Evolutionary conservation across 176 grass and related monocot genomes (phyloP).

Genomic region (Carex pumila): DNA sequence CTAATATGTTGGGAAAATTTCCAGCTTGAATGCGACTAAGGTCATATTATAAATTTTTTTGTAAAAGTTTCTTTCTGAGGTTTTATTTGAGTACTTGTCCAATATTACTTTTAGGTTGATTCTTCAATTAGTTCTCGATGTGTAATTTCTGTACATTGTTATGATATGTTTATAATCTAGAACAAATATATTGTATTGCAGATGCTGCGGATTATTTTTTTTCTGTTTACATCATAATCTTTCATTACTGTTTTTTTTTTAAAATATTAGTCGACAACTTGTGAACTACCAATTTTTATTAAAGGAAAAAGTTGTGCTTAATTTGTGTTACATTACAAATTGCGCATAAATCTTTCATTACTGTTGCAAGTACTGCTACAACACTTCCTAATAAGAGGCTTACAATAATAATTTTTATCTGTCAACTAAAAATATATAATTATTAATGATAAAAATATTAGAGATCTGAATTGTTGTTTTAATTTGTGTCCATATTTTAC

Average conservation of each 20-base stretch:
- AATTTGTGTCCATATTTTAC: too few relatives aligned
- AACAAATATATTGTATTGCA: slow-evolving; percentile 8
- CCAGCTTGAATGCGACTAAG: slow-evolving; percentile 1
- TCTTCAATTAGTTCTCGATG: slow-evolving; percentile 14
- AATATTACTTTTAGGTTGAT: slow-evolving; percentile 3
- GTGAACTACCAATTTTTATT: too few relatives aligned
- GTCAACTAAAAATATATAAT: too few relatives aligned
- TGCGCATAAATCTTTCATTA: not conserved
- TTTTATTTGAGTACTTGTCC: slow-evolving; percentile 32
- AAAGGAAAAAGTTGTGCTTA: too few relatives aligned
- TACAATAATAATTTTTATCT: too few relatives aligned
- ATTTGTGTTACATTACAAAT: too few relatives aligned
- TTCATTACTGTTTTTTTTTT: not conserved
- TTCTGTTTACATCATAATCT: not conserved
- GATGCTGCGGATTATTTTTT: not conserved
- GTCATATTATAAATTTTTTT: slow-evolving; percentile 36
- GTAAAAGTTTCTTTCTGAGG: slow-evolving; percentile 29
- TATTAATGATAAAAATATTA: too few relatives aligned
- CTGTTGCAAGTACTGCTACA: not conserved
- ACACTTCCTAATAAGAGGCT: too few relatives aligned
- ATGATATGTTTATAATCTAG: slow-evolving; percentile 10
- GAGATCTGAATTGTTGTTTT: too few relatives aligned
- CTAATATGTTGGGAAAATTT: not conserved
- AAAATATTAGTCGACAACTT: too few relatives aligned
- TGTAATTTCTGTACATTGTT: slow-evolving; percentile 23